Percentiles rank a stretch among this genome's conserved stretches.
Evolutionary conservation across 1,284 basidiomycete species (phyloP).

Genomic region (Schizophyllum commune): DNA sequence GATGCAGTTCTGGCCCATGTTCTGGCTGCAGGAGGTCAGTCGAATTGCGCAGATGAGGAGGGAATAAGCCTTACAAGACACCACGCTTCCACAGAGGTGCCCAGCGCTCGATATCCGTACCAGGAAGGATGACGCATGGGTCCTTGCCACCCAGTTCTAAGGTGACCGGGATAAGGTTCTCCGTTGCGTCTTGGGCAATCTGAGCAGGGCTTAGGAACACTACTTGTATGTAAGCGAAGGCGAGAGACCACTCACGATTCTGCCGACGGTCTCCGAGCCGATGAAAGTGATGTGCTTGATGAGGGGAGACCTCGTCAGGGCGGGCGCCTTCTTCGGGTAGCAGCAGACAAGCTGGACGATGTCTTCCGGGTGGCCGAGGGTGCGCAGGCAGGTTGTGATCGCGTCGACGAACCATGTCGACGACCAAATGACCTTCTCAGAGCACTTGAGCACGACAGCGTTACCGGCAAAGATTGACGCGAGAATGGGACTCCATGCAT

Average conservation of each 20-base stretch:
- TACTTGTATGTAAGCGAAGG: not conserved
- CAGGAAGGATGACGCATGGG: conserved; percentile 68
- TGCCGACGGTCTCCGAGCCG: conserved; percentile 86
- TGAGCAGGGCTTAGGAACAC: conserved; percentile 19
- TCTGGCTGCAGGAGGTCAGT: conserved; percentile 51
- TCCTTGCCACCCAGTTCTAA: conserved; percentile 89
- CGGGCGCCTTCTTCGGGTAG: conserved; percentile 80
- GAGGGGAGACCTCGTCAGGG: conserved; percentile 70
- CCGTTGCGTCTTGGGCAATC: conserved; percentile 78
- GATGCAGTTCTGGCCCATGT: conserved; percentile 94
- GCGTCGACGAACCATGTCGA: conserved; percentile 75
- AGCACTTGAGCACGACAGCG: conserved; percentile 87
- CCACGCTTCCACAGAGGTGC: conserved; percentile 78
- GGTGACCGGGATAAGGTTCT: conserved; percentile 82
- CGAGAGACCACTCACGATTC: conserved; percentile 46
- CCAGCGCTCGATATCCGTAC: conserved; percentile 65
- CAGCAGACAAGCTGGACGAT: conserved; percentile 82
- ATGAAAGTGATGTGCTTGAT: conserved; percentile 89
- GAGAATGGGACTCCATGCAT: conserved; percentile 89
- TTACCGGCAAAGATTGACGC: conserved; percentile 90
- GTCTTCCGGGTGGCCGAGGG: conserved; percentile 74
- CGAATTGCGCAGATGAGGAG: not conserved
- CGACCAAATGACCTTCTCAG: conserved; percentile 89
- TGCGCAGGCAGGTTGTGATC: conserved; percentile 65
- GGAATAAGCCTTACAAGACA: conserved; percentile 61